A percentile compares a stretch with the other conserved stretches of the same genome.
phyloP scores from a whole-genome alignment of 2,329 filamentous ascomycete genomes.

The Colletotrichum musae region DNA sequence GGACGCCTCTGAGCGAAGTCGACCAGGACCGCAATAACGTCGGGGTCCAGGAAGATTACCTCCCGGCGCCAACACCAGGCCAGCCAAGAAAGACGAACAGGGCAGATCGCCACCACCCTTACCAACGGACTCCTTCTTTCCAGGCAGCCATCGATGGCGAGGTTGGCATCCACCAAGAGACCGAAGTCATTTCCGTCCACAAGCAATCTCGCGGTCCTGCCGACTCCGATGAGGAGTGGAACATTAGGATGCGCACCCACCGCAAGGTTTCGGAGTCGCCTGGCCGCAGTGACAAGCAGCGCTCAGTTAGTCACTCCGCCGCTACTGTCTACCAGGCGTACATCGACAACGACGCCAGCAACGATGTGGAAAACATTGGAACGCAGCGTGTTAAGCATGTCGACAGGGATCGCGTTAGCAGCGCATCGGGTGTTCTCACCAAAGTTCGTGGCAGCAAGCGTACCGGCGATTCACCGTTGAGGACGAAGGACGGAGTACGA shows the following conservation, averaged over 20 bases:
- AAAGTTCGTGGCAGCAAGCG: conserved; percentile 77
- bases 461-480: conserved; percentile 64
- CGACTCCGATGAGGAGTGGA: conserved; percentile 87
- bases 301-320: conserved; percentile 83
- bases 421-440: conserved; percentile 69
- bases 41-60: conserved; percentile 86
- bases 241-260: conserved; percentile 79
- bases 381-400: conserved; percentile 71
- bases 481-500: conserved; percentile 70
- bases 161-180: conserved; percentile 68
- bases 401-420: conserved; percentile 64
- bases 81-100: conserved; percentile 93
- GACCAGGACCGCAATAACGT: conserved; percentile 81
- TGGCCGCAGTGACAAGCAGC: conserved; percentile 73
- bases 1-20: conserved; percentile 93
- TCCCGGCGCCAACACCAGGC: conserved; percentile 94
- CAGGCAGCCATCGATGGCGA: conserved; percentile 63
- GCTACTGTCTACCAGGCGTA: conserved; percentile 74
- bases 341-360: conserved; percentile 77
- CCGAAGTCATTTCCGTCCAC: conserved; percentile 73
- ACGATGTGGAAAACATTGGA: conserved; percentile 81
- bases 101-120: conserved; percentile 82
- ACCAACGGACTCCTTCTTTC: conserved; percentile 70
- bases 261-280: conserved; percentile 77
- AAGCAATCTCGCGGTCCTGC: conserved; percentile 72